Conservation (phyloP, 352 stramenopile genomes). For the Pythium dissotocum region DNA sequence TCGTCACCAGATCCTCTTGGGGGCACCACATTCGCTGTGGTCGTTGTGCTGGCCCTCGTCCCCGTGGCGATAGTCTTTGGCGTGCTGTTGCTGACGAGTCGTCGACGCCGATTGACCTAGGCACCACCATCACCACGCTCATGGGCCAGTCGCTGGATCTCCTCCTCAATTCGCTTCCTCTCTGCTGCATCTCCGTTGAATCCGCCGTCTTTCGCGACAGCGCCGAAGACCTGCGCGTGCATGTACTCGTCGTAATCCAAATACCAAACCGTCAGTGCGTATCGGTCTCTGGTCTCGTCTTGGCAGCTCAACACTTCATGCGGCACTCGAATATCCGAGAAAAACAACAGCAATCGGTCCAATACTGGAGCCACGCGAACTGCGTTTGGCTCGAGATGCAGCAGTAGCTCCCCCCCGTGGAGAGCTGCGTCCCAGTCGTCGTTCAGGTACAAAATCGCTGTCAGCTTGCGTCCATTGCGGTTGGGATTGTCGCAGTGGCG, state of each 20-base stretch:
- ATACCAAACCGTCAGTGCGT: slow-evolving; percentile 64
- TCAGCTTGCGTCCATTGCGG: slow-evolving; percentile 48
- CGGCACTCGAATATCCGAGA: slow-evolving; percentile 43
- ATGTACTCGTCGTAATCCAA: slow-evolving; percentile 62
- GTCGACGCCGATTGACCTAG: slow-evolving; percentile 5
- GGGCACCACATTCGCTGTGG: neutral
- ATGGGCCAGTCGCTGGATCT: slow-evolving; percentile 16
- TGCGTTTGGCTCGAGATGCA: slow-evolving; percentile 23
- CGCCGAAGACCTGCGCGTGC: slow-evolving; percentile 39
- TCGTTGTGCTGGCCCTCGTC: slow-evolving; percentile 15
- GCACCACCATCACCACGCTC: neutral
- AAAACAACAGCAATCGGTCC: slow-evolving; percentile 48
- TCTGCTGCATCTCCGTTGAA: slow-evolving; percentile 7
- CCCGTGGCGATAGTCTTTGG: slow-evolving; percentile 9
- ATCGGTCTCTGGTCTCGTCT: slow-evolving; percentile 27
- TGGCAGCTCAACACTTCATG: slow-evolving; percentile 42
- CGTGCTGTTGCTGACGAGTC: slow-evolving; percentile 16
- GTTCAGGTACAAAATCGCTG: slow-evolving; percentile 60
- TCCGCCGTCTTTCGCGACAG: neutral
- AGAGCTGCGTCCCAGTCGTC: slow-evolving; percentile 24
- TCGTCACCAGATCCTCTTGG: neutral
- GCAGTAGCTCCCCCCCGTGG: slow-evolving; percentile 39
- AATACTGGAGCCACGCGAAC: slow-evolving; percentile 18
- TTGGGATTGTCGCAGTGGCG: slow-evolving; percentile 59
- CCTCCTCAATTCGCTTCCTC: slow-evolving; percentile 17